Conservation (phyloP, 2,329 filamentous ascomycete species). For the Fusarium odoratissimum region DNA sequence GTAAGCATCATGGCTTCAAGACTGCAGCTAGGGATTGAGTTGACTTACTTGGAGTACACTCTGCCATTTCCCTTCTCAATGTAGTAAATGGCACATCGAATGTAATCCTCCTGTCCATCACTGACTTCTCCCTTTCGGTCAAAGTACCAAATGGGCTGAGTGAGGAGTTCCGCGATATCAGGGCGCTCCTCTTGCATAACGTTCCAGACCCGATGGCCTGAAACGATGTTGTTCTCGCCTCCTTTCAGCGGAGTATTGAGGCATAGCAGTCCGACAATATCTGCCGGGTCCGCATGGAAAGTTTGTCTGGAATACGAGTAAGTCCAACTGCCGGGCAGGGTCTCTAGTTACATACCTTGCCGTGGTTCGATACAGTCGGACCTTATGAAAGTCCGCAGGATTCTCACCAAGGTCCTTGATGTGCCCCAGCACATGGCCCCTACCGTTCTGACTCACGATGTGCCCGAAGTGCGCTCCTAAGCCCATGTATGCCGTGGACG, state of each 20-base stretch:
- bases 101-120: constrained; percentile 78
- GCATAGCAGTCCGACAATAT: constrained; percentile 86
- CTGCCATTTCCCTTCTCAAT: constrained; percentile 69
- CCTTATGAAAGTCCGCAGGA: constrained; percentile 77
- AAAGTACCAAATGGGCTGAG: constrained; percentile 88
- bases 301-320: constrained; percentile 59
- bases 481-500: constrained; percentile 86
- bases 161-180: constrained; percentile 80
- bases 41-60: constrained; percentile 69
- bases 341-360: neutral
- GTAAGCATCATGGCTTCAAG: neutral
- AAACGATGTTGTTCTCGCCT: constrained; percentile 84
- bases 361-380: constrained; percentile 86
- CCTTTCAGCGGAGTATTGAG: constrained; percentile 80
- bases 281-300: constrained; percentile 79
- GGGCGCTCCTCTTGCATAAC: constrained; percentile 79
- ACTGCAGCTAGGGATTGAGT: accelerated
- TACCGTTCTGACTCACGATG: constrained; percentile 85
- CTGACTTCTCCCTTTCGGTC: constrained; percentile 89
- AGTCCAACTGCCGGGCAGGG: neutral
- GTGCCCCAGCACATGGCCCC: constrained; percentile 85
- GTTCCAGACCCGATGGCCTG: constrained; percentile 84
- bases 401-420: constrained; percentile 89
- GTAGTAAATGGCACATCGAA: constrained; percentile 78
- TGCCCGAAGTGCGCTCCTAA: constrained; percentile 85